Evolutionary conservation across 768 basidiomycete genomes (phyloP).

Genomic region (Lanmaoa pseudosensibilis): DNA sequence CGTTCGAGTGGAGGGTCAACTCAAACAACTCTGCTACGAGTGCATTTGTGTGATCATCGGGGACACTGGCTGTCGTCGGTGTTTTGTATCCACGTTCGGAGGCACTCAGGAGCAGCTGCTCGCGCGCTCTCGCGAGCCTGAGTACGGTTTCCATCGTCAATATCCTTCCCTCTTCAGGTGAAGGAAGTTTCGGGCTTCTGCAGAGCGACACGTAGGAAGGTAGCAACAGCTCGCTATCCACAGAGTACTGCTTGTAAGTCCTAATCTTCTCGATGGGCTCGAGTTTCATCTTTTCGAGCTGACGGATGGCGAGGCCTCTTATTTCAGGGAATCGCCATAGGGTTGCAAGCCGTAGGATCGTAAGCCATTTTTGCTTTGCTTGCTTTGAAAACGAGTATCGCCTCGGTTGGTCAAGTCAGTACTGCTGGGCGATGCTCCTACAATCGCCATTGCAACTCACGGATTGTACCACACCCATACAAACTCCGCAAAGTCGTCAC

Average conservation of each 20-base stretch:
- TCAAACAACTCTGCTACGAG: constrained; percentile 38
- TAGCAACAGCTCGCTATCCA: constrained; percentile 50
- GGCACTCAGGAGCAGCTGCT: constrained; percentile 41
- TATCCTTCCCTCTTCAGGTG: constrained; percentile 50
- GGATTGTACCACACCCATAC: constrained; percentile 58
- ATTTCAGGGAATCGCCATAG: constrained; percentile 57
- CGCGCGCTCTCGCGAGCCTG: constrained; percentile 53
- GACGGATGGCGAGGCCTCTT: constrained; percentile 49
- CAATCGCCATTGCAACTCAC: constrained; percentile 6
- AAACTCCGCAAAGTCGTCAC: constrained; percentile 44
- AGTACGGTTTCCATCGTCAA: constrained; percentile 61
- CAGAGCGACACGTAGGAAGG: constrained; percentile 54
- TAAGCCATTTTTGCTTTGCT: constrained; percentile 49
- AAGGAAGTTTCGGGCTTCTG: constrained; percentile 49
- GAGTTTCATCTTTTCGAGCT: constrained; percentile 50
- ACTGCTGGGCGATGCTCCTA: neutral
- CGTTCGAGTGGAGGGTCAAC: constrained; percentile 12
- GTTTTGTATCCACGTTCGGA: constrained; percentile 27
- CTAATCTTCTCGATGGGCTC: constrained; percentile 53
- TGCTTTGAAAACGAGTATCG: constrained; percentile 57
- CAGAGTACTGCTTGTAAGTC: constrained; percentile 52
- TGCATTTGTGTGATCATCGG: constrained; percentile 24
- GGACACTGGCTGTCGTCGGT: constrained; percentile 28
- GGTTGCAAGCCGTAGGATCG: constrained; percentile 52
- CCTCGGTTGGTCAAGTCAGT: constrained; percentile 32